These are phyloP conservation scores for Fusarium poae DNA, from an alignment of 2,329 filamentous ascomycete species.

Conservation along the genomic window DNA sequence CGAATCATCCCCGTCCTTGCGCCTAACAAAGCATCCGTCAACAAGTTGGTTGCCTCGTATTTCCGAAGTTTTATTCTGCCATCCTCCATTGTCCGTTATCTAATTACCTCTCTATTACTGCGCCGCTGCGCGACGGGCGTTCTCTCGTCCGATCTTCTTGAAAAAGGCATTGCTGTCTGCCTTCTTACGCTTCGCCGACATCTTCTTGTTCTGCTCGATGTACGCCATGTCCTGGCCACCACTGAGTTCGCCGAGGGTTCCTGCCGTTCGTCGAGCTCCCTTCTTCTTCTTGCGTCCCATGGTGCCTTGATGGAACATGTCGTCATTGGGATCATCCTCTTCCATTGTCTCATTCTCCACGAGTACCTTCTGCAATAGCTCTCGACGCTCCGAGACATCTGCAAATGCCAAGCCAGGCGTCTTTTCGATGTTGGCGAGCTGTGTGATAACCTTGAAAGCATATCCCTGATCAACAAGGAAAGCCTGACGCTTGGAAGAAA, in stretches of 20 bases:
- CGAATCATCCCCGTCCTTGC: conserved; percentile 42
- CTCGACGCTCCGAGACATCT: conserved; percentile 82
- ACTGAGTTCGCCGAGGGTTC: conserved; percentile 85
- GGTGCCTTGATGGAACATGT: conserved; percentile 57
- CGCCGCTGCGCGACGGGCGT: conserved; percentile 54
- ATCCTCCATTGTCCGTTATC: conserved; percentile 11
- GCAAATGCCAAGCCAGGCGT: conserved; percentile 84
- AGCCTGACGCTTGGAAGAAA: conserved; percentile 94
- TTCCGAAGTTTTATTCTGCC: conserved; percentile 18
- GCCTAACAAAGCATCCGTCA: conserved; percentile 10
- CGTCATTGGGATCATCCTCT: conserved; percentile 72
- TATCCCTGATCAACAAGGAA: conserved; percentile 99
- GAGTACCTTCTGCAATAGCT: conserved; percentile 89
- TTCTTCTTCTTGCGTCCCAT: conserved; percentile 66
- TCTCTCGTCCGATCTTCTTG: conserved; percentile 60
- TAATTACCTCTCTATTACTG: conserved; percentile 39
- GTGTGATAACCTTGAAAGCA: conserved; percentile 98
- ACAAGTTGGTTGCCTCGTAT: conserved; percentile 14
- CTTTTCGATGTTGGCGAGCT: conserved; percentile 89
- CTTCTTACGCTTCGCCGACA: conserved; percentile 58
- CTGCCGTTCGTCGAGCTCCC: conserved; percentile 83
- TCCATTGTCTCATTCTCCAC: conserved; percentile 85
- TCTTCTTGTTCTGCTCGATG: conserved; percentile 82
- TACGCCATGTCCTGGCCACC: conserved; percentile 99
- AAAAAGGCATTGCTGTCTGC: conserved; percentile 58